Conservation (phyloP, 2,329 filamentous ascomycete species). For the Sclerotinia spermophila region DNA sequence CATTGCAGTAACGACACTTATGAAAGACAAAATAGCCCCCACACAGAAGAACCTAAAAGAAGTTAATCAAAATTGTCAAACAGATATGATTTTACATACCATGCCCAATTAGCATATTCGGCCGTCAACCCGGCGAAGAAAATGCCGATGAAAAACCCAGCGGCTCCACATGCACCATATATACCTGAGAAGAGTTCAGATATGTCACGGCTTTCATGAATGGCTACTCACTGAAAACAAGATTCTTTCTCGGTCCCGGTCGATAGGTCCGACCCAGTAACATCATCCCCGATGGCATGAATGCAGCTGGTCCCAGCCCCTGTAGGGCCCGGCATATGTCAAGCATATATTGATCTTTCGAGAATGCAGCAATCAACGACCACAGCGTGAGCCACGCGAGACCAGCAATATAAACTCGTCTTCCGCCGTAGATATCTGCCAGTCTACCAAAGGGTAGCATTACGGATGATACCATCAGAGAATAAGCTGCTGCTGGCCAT, state of each 20-base stretch:
- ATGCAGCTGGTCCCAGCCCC: slow-evolving; percentile 66
- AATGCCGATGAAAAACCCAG: slow-evolving; percentile 52
- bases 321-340: slow-evolving; percentile 68
- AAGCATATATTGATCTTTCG: slow-evolving; percentile 61
- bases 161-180: slow-evolving; percentile 16
- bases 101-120: slow-evolving; percentile 57
- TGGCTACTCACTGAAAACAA: slow-evolving; percentile 44
- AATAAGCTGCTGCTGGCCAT: slow-evolving; percentile 59
- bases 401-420: slow-evolving; percentile 53
- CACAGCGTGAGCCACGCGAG: slow-evolving; percentile 62
- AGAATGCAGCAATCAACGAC: slow-evolving; percentile 66
- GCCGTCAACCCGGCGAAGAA: slow-evolving; percentile 60
- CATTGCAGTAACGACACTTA: slow-evolving; percentile 45
- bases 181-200: slow-evolving; percentile 15
- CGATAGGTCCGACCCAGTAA: slow-evolving; percentile 59
- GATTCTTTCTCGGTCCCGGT: slow-evolving; percentile 62
- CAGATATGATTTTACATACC: slow-evolving; percentile 44
- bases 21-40: slow-evolving; percentile 49
- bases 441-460: slow-evolving; percentile 60
- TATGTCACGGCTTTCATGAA: background rate
- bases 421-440: slow-evolving; percentile 58
- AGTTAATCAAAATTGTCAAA: background rate
- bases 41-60: slow-evolving; percentile 51
- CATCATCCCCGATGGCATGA: slow-evolving; percentile 63
- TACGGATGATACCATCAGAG: slow-evolving; percentile 49